Percentiles rank a stretch among this genome's conserved stretches.
Conservation (phyloP, 1,284 basidiomycete species). For the Boletus holoroseus region DNA sequence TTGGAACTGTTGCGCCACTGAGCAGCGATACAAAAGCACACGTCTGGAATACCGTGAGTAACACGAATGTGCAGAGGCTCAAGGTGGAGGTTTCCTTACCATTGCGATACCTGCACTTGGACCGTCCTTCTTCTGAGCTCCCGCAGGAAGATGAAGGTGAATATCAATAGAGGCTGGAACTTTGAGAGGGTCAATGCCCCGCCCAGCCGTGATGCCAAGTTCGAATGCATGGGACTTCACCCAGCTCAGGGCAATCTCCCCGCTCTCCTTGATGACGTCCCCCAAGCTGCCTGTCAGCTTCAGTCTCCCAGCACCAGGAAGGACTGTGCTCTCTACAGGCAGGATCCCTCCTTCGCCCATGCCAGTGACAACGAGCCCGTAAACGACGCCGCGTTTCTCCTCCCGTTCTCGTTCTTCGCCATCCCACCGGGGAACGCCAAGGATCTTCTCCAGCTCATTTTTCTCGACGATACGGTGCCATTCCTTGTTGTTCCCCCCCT, state of each 20-base stretch:
- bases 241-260: constrained; percentile 82
- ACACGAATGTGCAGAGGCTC: not conserved
- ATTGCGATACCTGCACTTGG: constrained; percentile 87
- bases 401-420: constrained; percentile 72
- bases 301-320: constrained; percentile 67
- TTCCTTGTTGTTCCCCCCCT: constrained; percentile 23
- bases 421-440: constrained; percentile 80
- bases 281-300: constrained; percentile 80
- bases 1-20: constrained; percentile 66
- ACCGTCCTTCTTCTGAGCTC: constrained; percentile 87
- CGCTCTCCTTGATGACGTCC: constrained; percentile 87
- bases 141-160: constrained; percentile 83
- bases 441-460: constrained; percentile 76
- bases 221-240: constrained; percentile 81
- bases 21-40: constrained; percentile 82
- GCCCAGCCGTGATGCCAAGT: constrained; percentile 66
- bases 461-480: constrained; percentile 66
- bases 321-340: constrained; percentile 72
- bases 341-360: constrained; percentile 84
- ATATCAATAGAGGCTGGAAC: constrained; percentile 68
- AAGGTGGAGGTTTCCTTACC: constrained; percentile 37
- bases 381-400: constrained; percentile 68
- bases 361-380: constrained; percentile 84
- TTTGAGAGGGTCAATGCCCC: constrained; percentile 69
- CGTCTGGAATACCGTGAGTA: constrained; percentile 38